phyloP scores from a whole-genome alignment of 2,329 filamentous ascomycete species.

The Westerdykella ornata region DNA sequence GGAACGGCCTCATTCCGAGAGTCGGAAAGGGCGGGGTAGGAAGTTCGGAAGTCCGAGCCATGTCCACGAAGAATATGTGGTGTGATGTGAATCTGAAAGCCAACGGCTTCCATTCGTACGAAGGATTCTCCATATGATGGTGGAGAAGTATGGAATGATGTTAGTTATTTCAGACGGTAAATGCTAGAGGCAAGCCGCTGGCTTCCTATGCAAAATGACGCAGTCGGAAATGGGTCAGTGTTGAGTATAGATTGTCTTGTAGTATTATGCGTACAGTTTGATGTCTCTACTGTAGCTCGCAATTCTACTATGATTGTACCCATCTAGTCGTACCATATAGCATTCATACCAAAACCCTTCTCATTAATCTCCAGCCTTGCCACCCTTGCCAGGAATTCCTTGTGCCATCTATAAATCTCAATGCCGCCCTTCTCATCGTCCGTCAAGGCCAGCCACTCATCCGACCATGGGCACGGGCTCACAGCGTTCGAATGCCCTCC shows the following conservation, averaged over 20 bases:
- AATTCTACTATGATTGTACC: neutral
- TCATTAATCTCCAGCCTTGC: constrained; percentile 71
- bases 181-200: no score
- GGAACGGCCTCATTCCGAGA: constrained; percentile 18
- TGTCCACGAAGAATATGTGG: neutral
- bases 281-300: no score
- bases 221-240: no score
- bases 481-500: constrained; percentile 86
- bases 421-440: constrained; percentile 84
- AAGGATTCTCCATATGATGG: no score
- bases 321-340: constrained; percentile 73
- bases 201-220: no score
- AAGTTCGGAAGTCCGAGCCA: neutral
- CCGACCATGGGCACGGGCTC: constrained; percentile 73
- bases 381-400: constrained; percentile 72
- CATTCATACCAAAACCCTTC: constrained; percentile 93
- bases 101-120: no score
- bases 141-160: no score
- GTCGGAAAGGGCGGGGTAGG: constrained; percentile 11
- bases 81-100: no score
- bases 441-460: constrained; percentile 84
- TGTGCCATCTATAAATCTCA: constrained; percentile 81
- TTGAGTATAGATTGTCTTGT: no score
- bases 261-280: no score
- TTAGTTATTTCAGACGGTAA: no score